Evolutionary conservation across 495 filamentous ascomycete species (phyloP).

Genomic region (Aspergillus incahuasiensis): DNA sequence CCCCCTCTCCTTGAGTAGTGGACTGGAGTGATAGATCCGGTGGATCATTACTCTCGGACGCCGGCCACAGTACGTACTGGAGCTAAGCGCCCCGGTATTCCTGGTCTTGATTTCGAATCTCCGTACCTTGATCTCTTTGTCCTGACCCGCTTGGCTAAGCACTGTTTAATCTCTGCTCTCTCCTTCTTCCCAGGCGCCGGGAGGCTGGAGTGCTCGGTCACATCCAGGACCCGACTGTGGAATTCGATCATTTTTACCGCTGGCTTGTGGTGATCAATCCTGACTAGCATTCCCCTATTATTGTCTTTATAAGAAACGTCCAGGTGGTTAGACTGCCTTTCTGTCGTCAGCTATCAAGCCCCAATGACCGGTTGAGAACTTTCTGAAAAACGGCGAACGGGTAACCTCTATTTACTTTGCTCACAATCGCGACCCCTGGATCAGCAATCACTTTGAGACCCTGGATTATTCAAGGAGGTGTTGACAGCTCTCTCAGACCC

Average conservation of each 20-base stretch:
- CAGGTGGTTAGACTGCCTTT: constrained; percentile 9
- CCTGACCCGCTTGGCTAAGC: constrained; percentile 22
- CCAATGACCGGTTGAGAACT: neutral
- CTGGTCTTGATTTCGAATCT: constrained; percentile 18
- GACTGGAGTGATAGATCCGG: constrained; percentile 22
- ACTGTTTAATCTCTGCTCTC: constrained; percentile 25
- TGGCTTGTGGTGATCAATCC: constrained; percentile 19
- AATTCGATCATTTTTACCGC: constrained; percentile 22
- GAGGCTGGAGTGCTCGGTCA: constrained; percentile 10
- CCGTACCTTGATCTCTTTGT: constrained; percentile 15
- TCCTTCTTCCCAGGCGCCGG: constrained; percentile 18
- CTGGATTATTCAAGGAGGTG: constrained; percentile 23
- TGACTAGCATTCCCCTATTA: constrained; percentile 18
- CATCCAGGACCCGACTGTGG: constrained; percentile 21
- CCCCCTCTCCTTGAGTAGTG: constrained; percentile 9
- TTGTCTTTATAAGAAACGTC: constrained; percentile 4
- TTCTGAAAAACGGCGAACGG: neutral
- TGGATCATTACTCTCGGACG: constrained; percentile 17
- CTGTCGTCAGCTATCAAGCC: constrained; percentile 1
- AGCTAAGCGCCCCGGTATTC: constrained; percentile 13
- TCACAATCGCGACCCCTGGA: constrained; percentile 1
- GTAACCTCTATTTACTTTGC: constrained; percentile 8
- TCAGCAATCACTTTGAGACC: constrained; percentile 18
- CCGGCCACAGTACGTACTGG: constrained; percentile 16
- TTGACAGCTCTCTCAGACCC: constrained; percentile 33